Evolutionary conservation across 225 moss, liverwort and hornwort genomes (phyloP).

Genomic region (Rhytidiadelphus loreus): DNA sequence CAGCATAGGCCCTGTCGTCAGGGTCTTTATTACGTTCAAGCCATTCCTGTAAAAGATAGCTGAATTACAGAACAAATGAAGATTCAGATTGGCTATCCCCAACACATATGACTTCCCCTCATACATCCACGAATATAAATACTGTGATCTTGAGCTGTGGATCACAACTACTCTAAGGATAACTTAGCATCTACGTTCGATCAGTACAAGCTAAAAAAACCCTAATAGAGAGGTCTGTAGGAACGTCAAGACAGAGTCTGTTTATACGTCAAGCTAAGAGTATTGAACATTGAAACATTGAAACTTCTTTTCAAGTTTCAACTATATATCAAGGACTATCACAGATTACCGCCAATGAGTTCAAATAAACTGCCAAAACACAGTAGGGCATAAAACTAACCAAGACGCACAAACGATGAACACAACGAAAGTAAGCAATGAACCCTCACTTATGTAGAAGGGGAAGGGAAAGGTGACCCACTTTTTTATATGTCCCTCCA

Average conservation of each 20-base stretch:
- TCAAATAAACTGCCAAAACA: not conserved
- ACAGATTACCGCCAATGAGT: not conserved
- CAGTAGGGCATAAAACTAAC: not conserved
- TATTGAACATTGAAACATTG: not conserved
- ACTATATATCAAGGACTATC: not conserved
- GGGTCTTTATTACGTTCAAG: slow-evolving; percentile 23
- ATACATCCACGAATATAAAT: not conserved
- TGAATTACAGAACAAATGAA: slow-evolving; percentile 1
- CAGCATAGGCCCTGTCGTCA: not conserved
- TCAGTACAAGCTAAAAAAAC: not conserved
- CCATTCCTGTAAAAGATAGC: slow-evolving; percentile 60
- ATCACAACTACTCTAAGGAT: not conserved
- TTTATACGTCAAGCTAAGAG: not conserved
- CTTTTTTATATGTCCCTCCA: slow-evolving; percentile 38
- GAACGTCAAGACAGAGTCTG: not conserved
- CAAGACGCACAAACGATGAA: not conserved
- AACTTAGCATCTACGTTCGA: not conserved
- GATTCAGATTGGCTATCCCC: not conserved
- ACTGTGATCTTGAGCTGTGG: not conserved
- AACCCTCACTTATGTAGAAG: not conserved
- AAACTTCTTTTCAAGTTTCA: not conserved
- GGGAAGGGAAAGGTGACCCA: slow-evolving; percentile 12
- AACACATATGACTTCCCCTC: not conserved
- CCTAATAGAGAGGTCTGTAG: not conserved
- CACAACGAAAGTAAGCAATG: not conserved